Evolutionary conservation across 2,329 filamentous ascomycete species (phyloP), one percentile per base, ranked within the genome.

Genomic region (Xylariaceae sp.): DNA sequence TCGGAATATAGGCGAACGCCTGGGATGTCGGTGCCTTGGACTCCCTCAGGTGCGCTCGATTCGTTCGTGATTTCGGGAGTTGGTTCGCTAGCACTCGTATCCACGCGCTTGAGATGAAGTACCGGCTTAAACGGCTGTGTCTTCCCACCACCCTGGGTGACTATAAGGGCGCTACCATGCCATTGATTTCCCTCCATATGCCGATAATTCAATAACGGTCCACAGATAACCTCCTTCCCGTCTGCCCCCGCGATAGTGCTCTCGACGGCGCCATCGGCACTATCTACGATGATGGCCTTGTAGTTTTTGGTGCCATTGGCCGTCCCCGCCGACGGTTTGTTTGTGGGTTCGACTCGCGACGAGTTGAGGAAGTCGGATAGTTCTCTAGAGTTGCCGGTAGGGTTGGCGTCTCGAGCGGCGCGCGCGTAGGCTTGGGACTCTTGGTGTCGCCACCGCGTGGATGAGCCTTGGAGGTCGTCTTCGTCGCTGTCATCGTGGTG

Each of bases 141-240:
- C 59, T 79, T 68, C 47, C 76, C 82, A 20, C 86, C 86, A 4
- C 89, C 86, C 41, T 77, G 82, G 14, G 85, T 86, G 42, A 96
- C 89, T 40, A 96, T 71, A 57, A 96, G 71, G 6, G 95, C 86
- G 64, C 89, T 95, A 47, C 92, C 91, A 57, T 87, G 74, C 91
- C 92, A 97, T 33, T 68, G 69, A 32, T 72, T 72, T 22, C 75
- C 76, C 57, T 84, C 79, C 80, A 86, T 90, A 59, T 80, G 79
- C 53, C 84, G 76, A 65, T 90, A 92, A 67, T 92, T 92, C 51
- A 92, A 68, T 53, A 92, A 69, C 17, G 87, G 87, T 1, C 87
- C 87, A 55, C 80, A 84, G 12, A 85, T 72, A 22, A 90, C 75
- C 49, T 86, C 80, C 58, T 70, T 75, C 37, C 74, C 75, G 39